Percentiles rank a stretch among this genome's conserved stretches.
Evolutionary conservation across 441 rosid genomes (phyloP).

Genomic region (Biscutella laevigata): DNA sequence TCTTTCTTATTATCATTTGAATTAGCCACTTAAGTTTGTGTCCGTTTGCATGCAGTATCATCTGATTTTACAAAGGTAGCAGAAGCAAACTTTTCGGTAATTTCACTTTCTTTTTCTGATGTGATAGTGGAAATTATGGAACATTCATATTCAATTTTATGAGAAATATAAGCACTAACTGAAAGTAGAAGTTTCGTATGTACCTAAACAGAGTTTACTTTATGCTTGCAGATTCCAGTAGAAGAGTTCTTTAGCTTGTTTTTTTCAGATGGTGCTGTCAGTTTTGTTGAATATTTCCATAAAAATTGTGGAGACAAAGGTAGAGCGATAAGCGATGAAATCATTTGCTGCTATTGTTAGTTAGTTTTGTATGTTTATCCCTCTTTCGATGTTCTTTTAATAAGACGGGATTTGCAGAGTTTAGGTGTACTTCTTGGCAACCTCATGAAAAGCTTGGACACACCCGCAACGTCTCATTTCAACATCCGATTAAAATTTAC

Average conservation of each 20-base stretch:
- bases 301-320: conserved; percentile 85
- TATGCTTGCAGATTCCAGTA: conserved; percentile 59
- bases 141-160: conserved; percentile 9
- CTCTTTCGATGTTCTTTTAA: conserved; percentile 4
- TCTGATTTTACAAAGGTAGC: conserved; percentile 58
- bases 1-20: not conserved
- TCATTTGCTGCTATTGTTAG: conserved; percentile 8
- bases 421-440: conserved; percentile 69
- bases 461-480: conserved; percentile 71
- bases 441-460: conserved; percentile 64
- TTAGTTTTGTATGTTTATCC: not conserved
- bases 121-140: conserved; percentile 1
- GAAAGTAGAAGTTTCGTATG: not conserved
- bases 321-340: conserved; percentile 25
- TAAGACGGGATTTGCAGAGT: conserved; percentile 43
- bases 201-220: conserved; percentile 15
- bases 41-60: conserved; percentile 60
- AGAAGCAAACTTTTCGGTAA: conserved; percentile 68
- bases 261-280: conserved; percentile 56
- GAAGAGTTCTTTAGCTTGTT: conserved; percentile 68
- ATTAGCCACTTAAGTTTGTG: conserved; percentile 10
- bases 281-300: conserved; percentile 73
- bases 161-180: not conserved
- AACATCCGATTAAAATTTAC: conserved; percentile 88
- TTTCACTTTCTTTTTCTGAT: conserved; percentile 22